Percentiles rank a stretch among this genome's conserved stretches.
These are phyloP conservation scores for Daldinia loculata DNA, from an alignment of 495 filamentous ascomycete genomes.

Conservation along the genomic window DNA sequence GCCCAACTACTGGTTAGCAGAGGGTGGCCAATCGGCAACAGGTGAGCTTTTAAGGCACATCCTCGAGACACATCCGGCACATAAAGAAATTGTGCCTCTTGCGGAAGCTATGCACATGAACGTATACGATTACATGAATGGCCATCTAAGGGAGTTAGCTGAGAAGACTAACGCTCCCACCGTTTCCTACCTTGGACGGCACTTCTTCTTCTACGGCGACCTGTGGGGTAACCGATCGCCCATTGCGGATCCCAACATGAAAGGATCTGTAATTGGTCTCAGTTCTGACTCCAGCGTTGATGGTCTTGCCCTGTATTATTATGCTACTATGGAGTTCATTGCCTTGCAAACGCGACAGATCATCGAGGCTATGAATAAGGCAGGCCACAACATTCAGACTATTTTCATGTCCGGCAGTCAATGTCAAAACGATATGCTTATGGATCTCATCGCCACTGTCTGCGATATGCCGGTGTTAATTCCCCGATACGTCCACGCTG, in stretches of 20 bases:
- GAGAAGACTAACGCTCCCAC: conserved; percentile 72
- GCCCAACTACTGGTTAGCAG: conserved; percentile 92
- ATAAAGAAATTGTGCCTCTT: conserved; percentile 75
- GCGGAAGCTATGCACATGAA: conserved; percentile 80
- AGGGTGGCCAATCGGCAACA: conserved; percentile 95
- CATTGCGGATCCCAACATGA: conserved; percentile 90
- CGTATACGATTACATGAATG: conserved; percentile 94
- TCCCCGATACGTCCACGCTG: conserved; percentile 89
- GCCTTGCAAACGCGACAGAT: conserved; percentile 96
- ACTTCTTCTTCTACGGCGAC: conserved; percentile 98
- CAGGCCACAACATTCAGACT: conserved; percentile 83
- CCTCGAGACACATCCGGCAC: conserved; percentile 90
- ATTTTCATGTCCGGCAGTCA: conserved; percentile 99
- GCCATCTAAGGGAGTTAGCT: conserved; percentile 80
- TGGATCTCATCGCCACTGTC: conserved; percentile 87
- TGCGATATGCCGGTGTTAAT: conserved; percentile 92
- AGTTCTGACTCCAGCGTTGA: conserved; percentile 85
- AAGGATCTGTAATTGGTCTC: conserved; percentile 84
- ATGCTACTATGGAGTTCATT: conserved; percentile 95
- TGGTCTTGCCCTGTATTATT: conserved; percentile 89
- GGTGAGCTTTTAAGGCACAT: conserved; percentile 94
- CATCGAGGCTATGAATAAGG: conserved; percentile 86
- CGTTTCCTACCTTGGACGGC: conserved; percentile 84
- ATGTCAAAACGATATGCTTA: conserved; percentile 93
- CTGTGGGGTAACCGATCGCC: conserved; percentile 97